A percentile compares a stretch with the other conserved stretches of the same genome.
Evolutionary conservation across 257 asterid genomes (phyloP).

Genomic region (Solanum rostratum): DNA sequence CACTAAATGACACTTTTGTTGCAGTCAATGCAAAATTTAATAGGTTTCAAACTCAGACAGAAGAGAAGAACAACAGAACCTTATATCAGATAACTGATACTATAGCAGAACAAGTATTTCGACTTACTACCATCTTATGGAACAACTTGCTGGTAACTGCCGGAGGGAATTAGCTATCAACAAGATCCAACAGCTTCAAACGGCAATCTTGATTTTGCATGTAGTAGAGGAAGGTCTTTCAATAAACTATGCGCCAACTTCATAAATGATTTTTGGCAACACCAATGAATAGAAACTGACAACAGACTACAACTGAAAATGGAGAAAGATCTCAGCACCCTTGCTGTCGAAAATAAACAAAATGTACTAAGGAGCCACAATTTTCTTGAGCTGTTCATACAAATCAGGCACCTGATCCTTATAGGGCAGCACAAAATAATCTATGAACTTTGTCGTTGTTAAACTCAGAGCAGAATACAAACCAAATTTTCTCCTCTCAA

Average conservation of each 20-base stretch:
- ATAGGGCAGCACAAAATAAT: constrained; percentile 2
- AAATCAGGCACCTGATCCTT: constrained; percentile 1
- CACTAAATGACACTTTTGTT: no score
- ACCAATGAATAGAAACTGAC: neutral
- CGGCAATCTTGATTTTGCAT: neutral
- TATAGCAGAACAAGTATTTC: neutral
- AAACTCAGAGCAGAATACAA: neutral
- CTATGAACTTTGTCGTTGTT: neutral
- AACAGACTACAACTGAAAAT: neutral
- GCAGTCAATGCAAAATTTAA: neutral
- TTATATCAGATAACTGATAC: neutral
- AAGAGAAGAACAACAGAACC: neutral
- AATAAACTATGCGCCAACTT: neutral
- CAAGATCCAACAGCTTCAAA: neutral
- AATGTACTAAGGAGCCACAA: neutral
- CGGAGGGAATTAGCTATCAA: neutral
- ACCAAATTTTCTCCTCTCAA: neutral
- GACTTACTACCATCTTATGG: neutral
- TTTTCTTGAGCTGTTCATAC: neutral
- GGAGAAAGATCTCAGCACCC: neutral
- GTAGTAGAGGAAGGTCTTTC: neutral
- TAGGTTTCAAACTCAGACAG: neutral
- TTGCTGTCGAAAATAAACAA: neutral
- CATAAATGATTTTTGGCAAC: neutral
- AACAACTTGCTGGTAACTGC: neutral